These are phyloP conservation scores for Corynascus novoguineensis DNA, from an alignment of 495 filamentous ascomycete genomes.

Conservation along the genomic window DNA sequence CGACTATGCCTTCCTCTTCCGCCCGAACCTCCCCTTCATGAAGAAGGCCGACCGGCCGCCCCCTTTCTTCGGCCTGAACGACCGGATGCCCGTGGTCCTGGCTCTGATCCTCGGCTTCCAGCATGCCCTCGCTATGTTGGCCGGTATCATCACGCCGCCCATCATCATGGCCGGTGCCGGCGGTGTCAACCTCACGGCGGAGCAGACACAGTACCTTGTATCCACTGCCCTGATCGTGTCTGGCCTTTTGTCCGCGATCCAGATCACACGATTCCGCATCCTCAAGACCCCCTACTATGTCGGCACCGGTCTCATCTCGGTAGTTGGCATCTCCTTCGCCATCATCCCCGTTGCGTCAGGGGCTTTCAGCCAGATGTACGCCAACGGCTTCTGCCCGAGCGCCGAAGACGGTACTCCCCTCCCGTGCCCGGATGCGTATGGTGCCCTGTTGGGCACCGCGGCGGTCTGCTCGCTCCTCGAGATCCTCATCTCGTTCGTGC, in stretches of 20 bases:
- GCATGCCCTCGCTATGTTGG: slow-evolving; percentile 50
- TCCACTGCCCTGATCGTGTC: slow-evolving; percentile 85
- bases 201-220: slow-evolving; percentile 71
- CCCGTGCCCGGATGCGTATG: slow-evolving; percentile 81
- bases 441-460: slow-evolving; percentile 73
- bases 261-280: slow-evolving; percentile 83
- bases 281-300: slow-evolving; percentile 75
- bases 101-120: slow-evolving; percentile 54
- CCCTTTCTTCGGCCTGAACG: slow-evolving; percentile 86
- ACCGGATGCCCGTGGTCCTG: slow-evolving; percentile 73
- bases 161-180: slow-evolving; percentile 63
- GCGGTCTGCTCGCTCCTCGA: slow-evolving; percentile 66
- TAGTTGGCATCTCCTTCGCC: slow-evolving; percentile 84
- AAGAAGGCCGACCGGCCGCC: slow-evolving; percentile 55
- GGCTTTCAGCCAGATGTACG: slow-evolving; percentile 79
- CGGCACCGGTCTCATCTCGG: slow-evolving; percentile 82
- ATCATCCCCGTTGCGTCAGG: slow-evolving; percentile 80
- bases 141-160: slow-evolving; percentile 66
- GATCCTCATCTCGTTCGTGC: slow-evolving; percentile 69
- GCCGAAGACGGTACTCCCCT: slow-evolving; percentile 58
- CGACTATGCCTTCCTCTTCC: slow-evolving; percentile 69
- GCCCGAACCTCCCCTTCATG: slow-evolving; percentile 80
- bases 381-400: slow-evolving; percentile 67
- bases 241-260: slow-evolving; percentile 70
- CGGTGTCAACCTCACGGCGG: slow-evolving; percentile 59